Base-by-base conservation (phyloP, 257 asterid species). In the Plantago elongata region DNA sequence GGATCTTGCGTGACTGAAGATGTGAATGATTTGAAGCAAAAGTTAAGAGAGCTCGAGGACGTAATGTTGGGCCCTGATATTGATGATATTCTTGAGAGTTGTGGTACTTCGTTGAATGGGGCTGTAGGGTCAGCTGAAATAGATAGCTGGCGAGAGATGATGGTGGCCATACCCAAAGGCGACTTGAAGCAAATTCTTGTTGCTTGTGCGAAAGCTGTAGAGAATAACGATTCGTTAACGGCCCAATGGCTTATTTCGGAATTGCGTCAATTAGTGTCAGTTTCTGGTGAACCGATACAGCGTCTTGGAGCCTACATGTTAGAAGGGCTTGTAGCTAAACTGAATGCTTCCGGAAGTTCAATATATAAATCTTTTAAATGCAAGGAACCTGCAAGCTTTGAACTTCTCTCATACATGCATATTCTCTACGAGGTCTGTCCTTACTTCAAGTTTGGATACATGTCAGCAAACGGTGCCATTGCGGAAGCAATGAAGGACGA, bases 401-500 rank as follows among this genome's bases (percentile, higher is more conserved):
- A 90, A 76, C 84, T 90, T 38, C 77, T 90, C 17, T 79, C 90
- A 1, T 85, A 82, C 64, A 83, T 75, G 87, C 86, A 90, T 29
- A 68, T 80, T 62, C 81, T 90, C 13, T 77, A 79, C n/a, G 96
- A 90, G 77, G 83, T 80, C 10, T 90, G 95, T 77, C 97, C 97
- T 10, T 84, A 81, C 68, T 78, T 84, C 79, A 90, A 90, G 66
- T 90, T 87, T 5, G 97, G 95, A 11, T 83, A 83, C 75, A 90
- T 90, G 97, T 83, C 97, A 0, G 95, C 95, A 9, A 90, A 90
- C 40, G 97, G 95, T 11, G 97, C 95, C 58, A 90, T 90, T 68
- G 97, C 95, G 4, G 95, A 85, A 73, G 95, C 96, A 22, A 83
- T 85, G 86, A 87, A 87, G 77, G 77, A 80, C 38, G 90, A 83